phyloP scores from a whole-genome alignment of 306 rosid species.

The Pterocarpus macrocarpus region DNA sequence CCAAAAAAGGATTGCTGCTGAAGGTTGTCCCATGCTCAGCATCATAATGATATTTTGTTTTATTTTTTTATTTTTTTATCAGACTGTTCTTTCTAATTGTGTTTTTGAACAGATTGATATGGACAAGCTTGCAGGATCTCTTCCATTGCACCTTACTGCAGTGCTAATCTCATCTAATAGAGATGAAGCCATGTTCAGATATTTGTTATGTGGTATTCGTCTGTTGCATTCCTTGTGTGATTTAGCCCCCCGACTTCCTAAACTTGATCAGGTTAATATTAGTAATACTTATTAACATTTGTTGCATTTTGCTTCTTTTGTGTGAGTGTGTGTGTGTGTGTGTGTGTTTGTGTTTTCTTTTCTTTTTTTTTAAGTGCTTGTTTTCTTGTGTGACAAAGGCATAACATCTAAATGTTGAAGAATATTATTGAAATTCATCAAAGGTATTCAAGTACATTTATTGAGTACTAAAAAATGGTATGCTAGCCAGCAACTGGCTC shows the following conservation, averaged over 20 bases:
- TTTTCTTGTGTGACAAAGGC: conserved; percentile 28
- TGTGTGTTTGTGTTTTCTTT: neutral
- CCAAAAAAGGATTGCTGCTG: conserved; percentile 58
- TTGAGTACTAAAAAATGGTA: conserved; percentile 7
- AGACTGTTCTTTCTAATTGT: conserved; percentile 42
- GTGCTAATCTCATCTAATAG: conserved; percentile 66
- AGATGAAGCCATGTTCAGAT: conserved; percentile 67
- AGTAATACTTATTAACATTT: conserved; percentile 2
- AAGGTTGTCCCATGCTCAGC: conserved; percentile 63
- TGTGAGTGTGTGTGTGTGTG: no score
- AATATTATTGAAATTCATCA: conserved; percentile 23
- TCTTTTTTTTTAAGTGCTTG: neutral
- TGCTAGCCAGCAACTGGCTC: conserved; percentile 4
- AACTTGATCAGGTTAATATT: conserved; percentile 79
- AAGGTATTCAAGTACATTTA: conserved; percentile 11
- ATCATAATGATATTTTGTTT: conserved; percentile 44
- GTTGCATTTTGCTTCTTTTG: conserved; percentile 37
- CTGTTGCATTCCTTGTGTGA: conserved; percentile 92
- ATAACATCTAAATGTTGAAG: conserved; percentile 27
- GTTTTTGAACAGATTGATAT: conserved; percentile 75
- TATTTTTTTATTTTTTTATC: conserved; percentile 25
- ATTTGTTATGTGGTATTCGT: conserved; percentile 79
- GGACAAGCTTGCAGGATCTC: conserved; percentile 82
- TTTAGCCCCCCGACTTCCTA: conserved; percentile 82
- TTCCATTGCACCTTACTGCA: conserved; percentile 85